A percentile compares a stretch with the other conserved stretches of the same genome.
Conservation (phyloP, 805 yeast species). For the Komagataella pastoris region DNA sequence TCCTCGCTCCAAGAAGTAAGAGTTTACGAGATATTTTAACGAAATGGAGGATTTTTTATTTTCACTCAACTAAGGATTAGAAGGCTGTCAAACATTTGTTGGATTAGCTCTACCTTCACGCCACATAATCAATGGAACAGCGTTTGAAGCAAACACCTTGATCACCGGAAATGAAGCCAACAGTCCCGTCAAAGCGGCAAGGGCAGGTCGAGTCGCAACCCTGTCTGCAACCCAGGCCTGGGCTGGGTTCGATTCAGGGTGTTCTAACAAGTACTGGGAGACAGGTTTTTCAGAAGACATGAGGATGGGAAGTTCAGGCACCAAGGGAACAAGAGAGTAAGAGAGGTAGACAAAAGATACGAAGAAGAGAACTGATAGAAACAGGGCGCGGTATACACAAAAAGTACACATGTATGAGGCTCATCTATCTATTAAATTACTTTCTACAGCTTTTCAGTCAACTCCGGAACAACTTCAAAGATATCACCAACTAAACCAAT, state of each 20-base stretch:
- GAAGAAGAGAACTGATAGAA: not conserved
- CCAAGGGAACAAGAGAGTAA: not conserved
- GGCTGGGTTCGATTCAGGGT: conserved; percentile 22
- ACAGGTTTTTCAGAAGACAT: not conserved
- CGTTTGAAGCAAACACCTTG: conserved; percentile 46
- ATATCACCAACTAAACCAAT: conserved; percentile 83
- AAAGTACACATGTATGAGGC: not conserved
- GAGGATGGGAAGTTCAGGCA: not conserved
- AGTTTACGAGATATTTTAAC: not conserved
- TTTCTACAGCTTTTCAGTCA: conserved; percentile 53
- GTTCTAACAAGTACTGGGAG: not conserved
- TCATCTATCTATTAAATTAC: not conserved
- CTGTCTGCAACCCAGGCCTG: conserved; percentile 36
- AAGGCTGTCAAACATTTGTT: conserved; percentile 15
- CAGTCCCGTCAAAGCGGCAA: conserved; percentile 45
- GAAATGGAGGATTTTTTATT: not conserved
- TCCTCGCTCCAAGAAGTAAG: not conserved
- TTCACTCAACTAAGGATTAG: not conserved
- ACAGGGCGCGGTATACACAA: not conserved
- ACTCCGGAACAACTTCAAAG: conserved; percentile 79
- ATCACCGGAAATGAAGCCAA: conserved; percentile 45
- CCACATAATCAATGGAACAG: conserved; percentile 42
- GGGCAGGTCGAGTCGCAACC: conserved; percentile 36
- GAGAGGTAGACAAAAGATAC: not conserved
- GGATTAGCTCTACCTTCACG: conserved; percentile 13